Conservation (phyloP, 2,329 filamentous ascomycete species). For the Hypoxylon sp. region DNA sequence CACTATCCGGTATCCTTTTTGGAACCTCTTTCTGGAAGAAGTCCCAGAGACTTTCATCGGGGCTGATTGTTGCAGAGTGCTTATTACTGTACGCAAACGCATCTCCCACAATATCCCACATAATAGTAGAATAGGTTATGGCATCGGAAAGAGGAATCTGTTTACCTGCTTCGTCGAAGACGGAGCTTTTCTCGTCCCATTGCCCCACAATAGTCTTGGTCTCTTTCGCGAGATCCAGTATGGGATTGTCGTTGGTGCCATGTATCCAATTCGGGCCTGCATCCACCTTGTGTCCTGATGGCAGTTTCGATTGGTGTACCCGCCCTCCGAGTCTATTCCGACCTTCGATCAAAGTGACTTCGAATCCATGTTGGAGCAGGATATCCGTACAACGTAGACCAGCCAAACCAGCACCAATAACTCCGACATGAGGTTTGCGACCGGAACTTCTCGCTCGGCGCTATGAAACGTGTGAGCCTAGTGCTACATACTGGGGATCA, state of each 20-base stretch:
- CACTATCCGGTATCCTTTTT: constrained; percentile 63
- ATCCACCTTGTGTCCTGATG: constrained; percentile 65
- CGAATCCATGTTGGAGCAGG: constrained; percentile 74
- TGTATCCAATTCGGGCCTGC: constrained; percentile 86
- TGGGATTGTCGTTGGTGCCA: constrained; percentile 79
- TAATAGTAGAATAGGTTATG: constrained; percentile 64
- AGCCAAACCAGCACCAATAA: constrained; percentile 80
- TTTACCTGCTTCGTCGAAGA: constrained; percentile 71
- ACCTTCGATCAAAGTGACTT: constrained; percentile 79
- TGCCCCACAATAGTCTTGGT: constrained; percentile 67
- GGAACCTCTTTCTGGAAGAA: constrained; percentile 66
- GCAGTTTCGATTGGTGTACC: constrained; percentile 66
- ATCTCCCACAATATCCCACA: constrained; percentile 78
- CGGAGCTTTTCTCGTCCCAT: constrained; percentile 67
- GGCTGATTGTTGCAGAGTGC: constrained; percentile 64
- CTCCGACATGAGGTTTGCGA: constrained; percentile 68
- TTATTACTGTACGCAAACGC: constrained; percentile 78
- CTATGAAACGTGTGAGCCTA: constrained; percentile 48
- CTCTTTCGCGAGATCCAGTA: constrained; percentile 74
- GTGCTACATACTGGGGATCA: constrained; percentile 44
- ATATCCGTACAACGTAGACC: constrained; percentile 80
- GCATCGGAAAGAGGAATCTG: constrained; percentile 64
- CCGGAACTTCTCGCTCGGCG: constrained; percentile 49
- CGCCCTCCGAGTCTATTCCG: constrained; percentile 77
- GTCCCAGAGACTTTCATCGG: constrained; percentile 66